Evolutionary conservation across 1,139 yeast species (phyloP).

Genomic region (Tardiomyces depauwii): DNA sequence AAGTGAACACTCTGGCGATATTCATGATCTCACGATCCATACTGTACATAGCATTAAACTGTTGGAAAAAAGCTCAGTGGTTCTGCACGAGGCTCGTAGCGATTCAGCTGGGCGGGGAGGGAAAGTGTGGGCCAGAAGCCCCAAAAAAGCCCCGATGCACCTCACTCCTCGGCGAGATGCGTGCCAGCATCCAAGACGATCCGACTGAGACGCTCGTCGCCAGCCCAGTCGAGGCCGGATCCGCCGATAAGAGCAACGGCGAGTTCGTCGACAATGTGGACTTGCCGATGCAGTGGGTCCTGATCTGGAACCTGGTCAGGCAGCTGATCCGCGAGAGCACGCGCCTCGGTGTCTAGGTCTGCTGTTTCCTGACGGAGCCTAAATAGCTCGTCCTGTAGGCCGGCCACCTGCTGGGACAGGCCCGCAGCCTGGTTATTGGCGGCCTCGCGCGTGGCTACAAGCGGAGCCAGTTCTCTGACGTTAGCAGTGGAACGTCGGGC

Average conservation of each 20-base stretch:
- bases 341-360: background rate
- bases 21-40: too few species aligned
- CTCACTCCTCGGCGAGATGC: too few species aligned
- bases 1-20: constrained; percentile 7
- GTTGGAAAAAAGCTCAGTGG: too few species aligned
- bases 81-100: too few species aligned
- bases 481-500: too few species aligned
- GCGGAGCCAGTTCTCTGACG: background rate
- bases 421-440: background rate
- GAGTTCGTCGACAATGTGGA: background rate
- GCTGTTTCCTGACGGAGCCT: background rate
- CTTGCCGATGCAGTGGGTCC: background rate
- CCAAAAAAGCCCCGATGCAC: too few species aligned
- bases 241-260: background rate
- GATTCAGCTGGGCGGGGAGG: too few species aligned
- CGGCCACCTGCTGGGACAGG: background rate
- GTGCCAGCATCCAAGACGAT: too few species aligned
- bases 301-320: background rate
- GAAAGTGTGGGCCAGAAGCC: too few species aligned
- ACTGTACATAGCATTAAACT: too few species aligned
- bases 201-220: background rate
- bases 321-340: background rate
- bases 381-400: background rate
- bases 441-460: background rate
- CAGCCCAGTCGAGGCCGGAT: background rate